phyloP scores from a whole-genome alignment of 768 basidiomycete genomes.

The Gloeopeniophorella convolvens region DNA sequence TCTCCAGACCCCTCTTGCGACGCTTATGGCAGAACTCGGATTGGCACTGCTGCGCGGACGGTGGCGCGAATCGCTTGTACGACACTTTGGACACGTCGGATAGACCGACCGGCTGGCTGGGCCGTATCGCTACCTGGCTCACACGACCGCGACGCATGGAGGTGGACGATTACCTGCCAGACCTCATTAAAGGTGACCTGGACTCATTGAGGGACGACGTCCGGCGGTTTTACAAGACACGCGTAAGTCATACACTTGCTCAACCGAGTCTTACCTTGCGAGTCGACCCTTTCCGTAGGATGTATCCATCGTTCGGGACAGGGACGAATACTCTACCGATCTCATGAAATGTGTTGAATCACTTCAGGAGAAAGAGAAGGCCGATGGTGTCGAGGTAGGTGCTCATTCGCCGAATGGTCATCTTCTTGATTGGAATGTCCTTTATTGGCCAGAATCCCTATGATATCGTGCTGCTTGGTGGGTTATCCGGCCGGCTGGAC shows the following conservation, averaged over 20 bases:
- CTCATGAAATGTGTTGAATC: conserved; percentile 85
- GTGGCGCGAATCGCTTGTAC: conserved; percentile 57
- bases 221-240: conserved; percentile 51
- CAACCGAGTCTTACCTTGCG: too few relatives aligned
- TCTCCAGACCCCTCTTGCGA: conserved; percentile 53
- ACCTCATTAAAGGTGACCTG: conserved; percentile 89
- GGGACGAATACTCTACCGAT: conserved; percentile 83
- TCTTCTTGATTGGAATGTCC: background rate
- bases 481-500: conserved; percentile 86
- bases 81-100: conserved; percentile 34
- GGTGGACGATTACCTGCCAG: conserved; percentile 58
- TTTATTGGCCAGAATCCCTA: conserved; percentile 34
- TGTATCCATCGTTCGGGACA: conserved; percentile 60
- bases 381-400: conserved; percentile 35
- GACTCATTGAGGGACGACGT: conserved; percentile 84
- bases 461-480: conserved; percentile 77
- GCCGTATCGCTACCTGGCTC: background rate
- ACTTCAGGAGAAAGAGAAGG: conserved; percentile 50
- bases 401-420: background rate
- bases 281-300: conserved; percentile 37
- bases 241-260: conserved; percentile 35
- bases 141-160: background rate
- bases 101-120: background rate
- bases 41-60: conserved; percentile 47
- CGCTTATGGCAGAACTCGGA: conserved; percentile 39